These are phyloP conservation scores for Penicillium daleae DNA, from an alignment of 495 filamentous ascomycete species.

Conservation along the genomic window DNA sequence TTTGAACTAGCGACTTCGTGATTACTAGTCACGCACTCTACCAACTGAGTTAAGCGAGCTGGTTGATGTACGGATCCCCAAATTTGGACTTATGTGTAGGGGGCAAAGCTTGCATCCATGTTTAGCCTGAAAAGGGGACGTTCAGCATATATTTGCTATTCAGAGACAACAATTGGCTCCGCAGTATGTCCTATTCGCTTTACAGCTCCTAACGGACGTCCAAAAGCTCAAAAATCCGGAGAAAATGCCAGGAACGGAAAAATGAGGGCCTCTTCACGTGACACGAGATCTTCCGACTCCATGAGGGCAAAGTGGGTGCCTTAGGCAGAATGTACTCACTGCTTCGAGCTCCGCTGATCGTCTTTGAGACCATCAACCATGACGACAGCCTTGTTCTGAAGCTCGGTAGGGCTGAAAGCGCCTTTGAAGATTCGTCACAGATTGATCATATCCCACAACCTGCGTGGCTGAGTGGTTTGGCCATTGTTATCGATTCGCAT, in stretches of 20 bases:
- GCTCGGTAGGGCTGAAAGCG: constrained; percentile 17
- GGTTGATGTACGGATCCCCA: not conserved
- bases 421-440: no score
- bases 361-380: constrained; percentile 18
- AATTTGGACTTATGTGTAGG: not conserved
- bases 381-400: constrained; percentile 7
- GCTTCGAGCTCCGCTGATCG: constrained; percentile 17
- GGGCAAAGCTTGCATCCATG: not conserved
- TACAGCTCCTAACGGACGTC: not conserved
- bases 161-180: not conserved
- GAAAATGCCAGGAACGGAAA: not conserved
- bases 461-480: constrained; percentile 11
- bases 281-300: constrained; percentile 1
- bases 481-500: constrained; percentile 7
- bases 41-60: constrained; percentile 11
- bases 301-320: constrained; percentile 20
- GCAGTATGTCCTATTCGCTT: not conserved
- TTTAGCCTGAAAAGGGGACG: not conserved
- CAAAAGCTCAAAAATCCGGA: not conserved
- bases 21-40: constrained; percentile 11
- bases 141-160: not conserved
- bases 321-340: constrained; percentile 19
- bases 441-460: no score
- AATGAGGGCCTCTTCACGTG: no score
- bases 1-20: constrained; percentile 11